Evolutionary conservation across 176 grass and related monocot genomes (phyloP), one percentile per base, ranked within the genome.

Genomic region (Oryza officinalis): DNA sequence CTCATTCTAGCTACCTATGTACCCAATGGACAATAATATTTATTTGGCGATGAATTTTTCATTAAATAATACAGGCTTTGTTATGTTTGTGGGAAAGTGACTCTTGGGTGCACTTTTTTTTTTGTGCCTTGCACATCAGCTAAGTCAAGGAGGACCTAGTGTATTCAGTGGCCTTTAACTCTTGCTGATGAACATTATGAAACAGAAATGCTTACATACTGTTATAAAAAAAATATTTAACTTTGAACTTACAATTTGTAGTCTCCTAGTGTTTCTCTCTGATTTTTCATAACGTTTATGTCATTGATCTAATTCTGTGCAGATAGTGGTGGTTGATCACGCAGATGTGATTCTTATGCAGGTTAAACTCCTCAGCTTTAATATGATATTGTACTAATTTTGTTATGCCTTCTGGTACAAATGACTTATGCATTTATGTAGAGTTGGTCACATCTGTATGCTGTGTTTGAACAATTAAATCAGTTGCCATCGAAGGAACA

Each of bases 291-390:
- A 43, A 50, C 2, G 20, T 88, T 52, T 82, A 61, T 43, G 40
- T 46, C 46, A 46, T 71, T 15, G 50, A 20, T 67, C 45, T 22
- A 65, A 47, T 63, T 72, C 15, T 80, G 71, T 85, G 77, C 91
- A 98, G 96, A 86, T 98, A 57, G 75, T 93, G 64, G 88, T 98
- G 3, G 78, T 95, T 72, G 96, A 95, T 90, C 93, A 98, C 18
- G 87, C 91, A 11, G 96, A 98, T 82, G 96, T 98, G 76, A 93
- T 98, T 80, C 52, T 77, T 85, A 95, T 98, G 96, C 96, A 98
- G 91, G 93, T 98, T 72, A 54, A 81, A 75, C 63, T 73, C 50
- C 6, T 57, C 50, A 79, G 83, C 12, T 68, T n/a, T 27, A 46
- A 72, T 76, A 76, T 84, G 41, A 89, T 70, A 18, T 26, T 59